Evolutionary conservation across 495 filamentous ascomycete species (phyloP).

Genomic region (Neurospora sp.): DNA sequence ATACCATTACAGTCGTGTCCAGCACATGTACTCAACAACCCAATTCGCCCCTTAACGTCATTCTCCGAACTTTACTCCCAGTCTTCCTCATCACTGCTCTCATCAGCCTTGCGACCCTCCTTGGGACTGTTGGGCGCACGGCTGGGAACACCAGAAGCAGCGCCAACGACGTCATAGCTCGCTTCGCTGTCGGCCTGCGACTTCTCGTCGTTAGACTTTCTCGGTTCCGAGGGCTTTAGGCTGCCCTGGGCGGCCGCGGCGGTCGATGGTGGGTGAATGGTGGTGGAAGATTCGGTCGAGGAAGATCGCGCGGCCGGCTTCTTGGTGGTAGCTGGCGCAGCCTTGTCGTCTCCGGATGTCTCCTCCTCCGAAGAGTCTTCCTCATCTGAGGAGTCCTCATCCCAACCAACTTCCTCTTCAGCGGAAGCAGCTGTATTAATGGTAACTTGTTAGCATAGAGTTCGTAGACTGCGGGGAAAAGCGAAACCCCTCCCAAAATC

Average conservation of each 20-base stretch:
- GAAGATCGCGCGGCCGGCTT: conserved; percentile 22
- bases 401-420: conserved; percentile 78
- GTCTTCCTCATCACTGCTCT: conserved; percentile 48
- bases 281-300: conserved; percentile 42
- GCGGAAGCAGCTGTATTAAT: conserved; percentile 43
- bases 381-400: conserved; percentile 44
- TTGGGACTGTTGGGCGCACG: conserved; percentile 64
- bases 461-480: conserved; percentile 1
- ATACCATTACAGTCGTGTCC: neutral
- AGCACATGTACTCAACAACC: neutral
- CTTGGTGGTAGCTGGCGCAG: conserved; percentile 10
- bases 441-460: conserved; percentile 17
- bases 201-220: conserved; percentile 77
- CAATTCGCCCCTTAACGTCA: neutral
- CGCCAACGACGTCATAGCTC: conserved; percentile 83
- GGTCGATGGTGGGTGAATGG: conserved; percentile 33
- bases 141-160: conserved; percentile 65
- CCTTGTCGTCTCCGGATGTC: conserved; percentile 22
- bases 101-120: conserved; percentile 38
- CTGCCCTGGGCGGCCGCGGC: conserved; percentile 13
- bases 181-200: conserved; percentile 81
- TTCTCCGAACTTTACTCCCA: conserved; percentile 57
- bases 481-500: neutral
- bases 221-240: conserved; percentile 52
- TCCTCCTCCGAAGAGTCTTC: conserved; percentile 11